Evolutionary conservation across 2,329 filamentous ascomycete genomes (phyloP), one percentile per base, ranked within the genome.

Genomic region (Fusarium heterosporum): DNA sequence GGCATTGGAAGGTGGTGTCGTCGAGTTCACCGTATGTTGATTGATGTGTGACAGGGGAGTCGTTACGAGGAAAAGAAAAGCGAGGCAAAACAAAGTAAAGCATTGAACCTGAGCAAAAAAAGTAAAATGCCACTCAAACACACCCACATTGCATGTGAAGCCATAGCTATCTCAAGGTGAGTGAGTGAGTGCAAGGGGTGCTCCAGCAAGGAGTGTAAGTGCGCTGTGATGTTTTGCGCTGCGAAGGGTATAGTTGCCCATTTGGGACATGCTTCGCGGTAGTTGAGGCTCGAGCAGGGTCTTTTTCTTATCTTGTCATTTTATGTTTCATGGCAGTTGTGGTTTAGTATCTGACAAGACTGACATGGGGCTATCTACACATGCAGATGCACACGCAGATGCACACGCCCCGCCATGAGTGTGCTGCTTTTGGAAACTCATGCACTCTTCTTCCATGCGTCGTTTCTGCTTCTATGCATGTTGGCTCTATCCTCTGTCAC

Each of bases 381-480:
- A 22, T 22, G 22, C 22, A 55, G 52, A 40, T 41, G 28, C 47
- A 29, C 17, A 8, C 26, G 42, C 34, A 26, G 14, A 57, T 62
- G 58, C 48, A 62, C 58, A 61, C 58, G 58, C 58, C 58, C 58
- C 42, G 29, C 58, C 58, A 61, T 49, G 46, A 56, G 41, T 55
- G 14, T n/a, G 8, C 28, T 59, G 26, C 29, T 55, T 45, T 32
- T 28, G 49, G 30, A 8, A 39, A 5, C 14, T 53, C 4, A 34
- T 32, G 32, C 32, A 32, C 48, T 16, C 39, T 55, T 47, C 34
- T 40, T 49, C 32, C 40, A 61, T 61, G 36, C 26, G 28, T 61
- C 49, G 36, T 46, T 30, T 17, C 25, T 36, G 25, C 28, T 58
- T 50, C 55, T 13, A 55, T 61, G 48, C 57, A 62, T 41, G 40